Evolutionary conservation across 495 filamentous ascomycete species (phyloP), one percentile per base, ranked within the genome.

Genomic region (Penicillium verhagenii): DNA sequence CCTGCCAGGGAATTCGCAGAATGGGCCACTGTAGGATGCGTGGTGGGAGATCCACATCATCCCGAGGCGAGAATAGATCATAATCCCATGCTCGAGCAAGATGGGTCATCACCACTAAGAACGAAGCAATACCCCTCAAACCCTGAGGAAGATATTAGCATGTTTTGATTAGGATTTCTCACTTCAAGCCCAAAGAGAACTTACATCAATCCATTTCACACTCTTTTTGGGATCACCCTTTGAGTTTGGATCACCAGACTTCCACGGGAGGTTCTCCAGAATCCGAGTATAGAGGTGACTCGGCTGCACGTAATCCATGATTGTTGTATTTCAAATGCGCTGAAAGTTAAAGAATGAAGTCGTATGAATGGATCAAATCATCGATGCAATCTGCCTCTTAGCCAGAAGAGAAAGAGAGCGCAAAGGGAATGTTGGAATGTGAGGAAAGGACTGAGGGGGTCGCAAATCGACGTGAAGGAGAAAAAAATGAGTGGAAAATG

Each of bases 141-240:
- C 85, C 85, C 83, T 86, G 18, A 40, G 21, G 40, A 45, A 9
- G 7, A n/a, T 7, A 31, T 35, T 26, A 37, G 42, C 1, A n/a
- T n/a, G n/a, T n/a, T n/a, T 37, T 31, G 25, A 29, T 35, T n/a
- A n/a, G 13, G 13, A 31, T 16, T 13, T 35, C 33, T n/a, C 8
- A 24, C 4, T 40, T 18, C 16, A 3, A 11, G 19, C 4, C 16
- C 9, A 10, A 14, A 14, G 20, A n/a, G 19, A 33, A 76, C 81
- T 59, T 68, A 85, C 83, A 78, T 88, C 85, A 33, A 86, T 82
- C 85, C 85, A 88, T 73, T 86, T 86, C 23, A 88, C 82, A 55
- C 83, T 84, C 60, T 82, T 82, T 53, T 68, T 57, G 7, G 72
- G 68, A 49, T 74, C 70, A 19, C 72, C 72, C 50, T 69, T 72